These are phyloP conservation scores for Penicillium sp. DNA, from an alignment of 2,329 filamentous ascomycete species.

Conservation along the genomic window DNA sequence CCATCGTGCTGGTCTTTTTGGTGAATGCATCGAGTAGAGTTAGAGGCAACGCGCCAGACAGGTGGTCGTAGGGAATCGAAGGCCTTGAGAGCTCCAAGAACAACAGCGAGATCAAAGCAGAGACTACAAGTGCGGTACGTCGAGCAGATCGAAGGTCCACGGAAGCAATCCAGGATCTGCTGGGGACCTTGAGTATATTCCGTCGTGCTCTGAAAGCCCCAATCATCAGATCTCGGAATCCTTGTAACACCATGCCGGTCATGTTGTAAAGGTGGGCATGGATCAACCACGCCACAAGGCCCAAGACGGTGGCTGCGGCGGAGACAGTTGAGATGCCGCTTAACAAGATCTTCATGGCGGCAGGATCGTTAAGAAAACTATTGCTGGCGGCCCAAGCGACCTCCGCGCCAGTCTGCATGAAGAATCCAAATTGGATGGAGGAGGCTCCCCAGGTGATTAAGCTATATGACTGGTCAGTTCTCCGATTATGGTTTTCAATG, in stretches of 20 bases:
- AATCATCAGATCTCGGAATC: slow-evolving; percentile 17
- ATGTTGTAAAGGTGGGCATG: slow-evolving; percentile 31
- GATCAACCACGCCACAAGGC: slow-evolving; percentile 29
- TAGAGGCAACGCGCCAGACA: slow-evolving; percentile 37
- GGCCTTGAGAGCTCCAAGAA: slow-evolving; percentile 32
- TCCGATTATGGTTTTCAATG: background rate
- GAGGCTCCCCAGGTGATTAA: slow-evolving; percentile 33
- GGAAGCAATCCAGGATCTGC: slow-evolving; percentile 19
- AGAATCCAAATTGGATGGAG: slow-evolving; percentile 41
- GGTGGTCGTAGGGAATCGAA: slow-evolving; percentile 38
- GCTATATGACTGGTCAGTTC: slow-evolving; percentile 16
- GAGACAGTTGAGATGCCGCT: slow-evolving; percentile 35
- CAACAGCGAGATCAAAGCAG: slow-evolving; percentile 28
- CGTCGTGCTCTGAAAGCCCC: slow-evolving; percentile 18
- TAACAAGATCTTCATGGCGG: slow-evolving; percentile 39
- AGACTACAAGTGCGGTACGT: slow-evolving; percentile 16
- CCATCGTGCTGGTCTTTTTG: slow-evolving; percentile 19
- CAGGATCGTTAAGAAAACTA: slow-evolving; percentile 38
- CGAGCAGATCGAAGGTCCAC: slow-evolving; percentile 22
- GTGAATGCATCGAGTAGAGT: slow-evolving; percentile 34
- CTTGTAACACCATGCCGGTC: slow-evolving; percentile 24
- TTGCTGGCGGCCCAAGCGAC: slow-evolving; percentile 39
- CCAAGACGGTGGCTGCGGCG: slow-evolving; percentile 26
- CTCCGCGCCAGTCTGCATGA: slow-evolving; percentile 42
- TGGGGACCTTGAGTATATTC: slow-evolving; percentile 18